phyloP scores from a whole-genome alignment of 2,329 filamentous ascomycete species.

The Xylaria digitata region DNA sequence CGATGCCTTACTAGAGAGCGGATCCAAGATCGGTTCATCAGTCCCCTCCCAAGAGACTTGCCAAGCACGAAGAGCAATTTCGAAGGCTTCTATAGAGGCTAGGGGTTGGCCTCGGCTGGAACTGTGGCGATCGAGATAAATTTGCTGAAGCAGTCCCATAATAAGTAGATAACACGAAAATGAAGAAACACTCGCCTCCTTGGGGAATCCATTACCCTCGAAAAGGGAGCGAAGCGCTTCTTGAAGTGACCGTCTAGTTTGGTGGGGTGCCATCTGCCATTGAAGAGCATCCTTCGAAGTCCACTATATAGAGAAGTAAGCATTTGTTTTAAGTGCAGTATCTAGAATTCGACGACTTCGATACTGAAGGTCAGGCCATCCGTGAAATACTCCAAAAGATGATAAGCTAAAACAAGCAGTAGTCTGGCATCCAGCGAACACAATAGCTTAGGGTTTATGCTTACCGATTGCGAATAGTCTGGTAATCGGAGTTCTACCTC shows the following conservation, averaged over 20 bases:
- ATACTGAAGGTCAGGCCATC: neutral
- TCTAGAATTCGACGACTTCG: neutral
- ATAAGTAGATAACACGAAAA: constrained; percentile 66
- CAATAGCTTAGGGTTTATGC: neutral
- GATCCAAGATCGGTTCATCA: constrained; percentile 64
- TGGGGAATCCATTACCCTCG: constrained; percentile 29
- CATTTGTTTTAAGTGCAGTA: neutral
- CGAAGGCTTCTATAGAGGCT: constrained; percentile 58
- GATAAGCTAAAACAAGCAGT: neutral
- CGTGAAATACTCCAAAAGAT: neutral
- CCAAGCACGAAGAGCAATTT: constrained; percentile 61
- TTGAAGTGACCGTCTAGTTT: constrained; percentile 45
- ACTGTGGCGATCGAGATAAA: constrained; percentile 61
- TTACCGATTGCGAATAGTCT: constrained; percentile 53
- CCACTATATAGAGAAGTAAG: constrained; percentile 57
- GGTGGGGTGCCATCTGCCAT: constrained; percentile 57
- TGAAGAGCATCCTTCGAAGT: constrained; percentile 61
- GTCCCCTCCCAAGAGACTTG: constrained; percentile 64
- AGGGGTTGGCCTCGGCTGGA: constrained; percentile 24
- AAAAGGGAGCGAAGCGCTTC: constrained; percentile 51
- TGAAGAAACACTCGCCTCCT: constrained; percentile 56
- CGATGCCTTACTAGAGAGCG: constrained; percentile 62
- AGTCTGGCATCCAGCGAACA: too few species aligned
- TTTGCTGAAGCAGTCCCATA: constrained; percentile 65
- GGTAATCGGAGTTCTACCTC: constrained; percentile 66